Evolutionary conservation across 2,329 filamentous ascomycete species (phyloP), one percentile per base, ranked within the genome.

Genomic region (Neocucurbitaria cava): DNA sequence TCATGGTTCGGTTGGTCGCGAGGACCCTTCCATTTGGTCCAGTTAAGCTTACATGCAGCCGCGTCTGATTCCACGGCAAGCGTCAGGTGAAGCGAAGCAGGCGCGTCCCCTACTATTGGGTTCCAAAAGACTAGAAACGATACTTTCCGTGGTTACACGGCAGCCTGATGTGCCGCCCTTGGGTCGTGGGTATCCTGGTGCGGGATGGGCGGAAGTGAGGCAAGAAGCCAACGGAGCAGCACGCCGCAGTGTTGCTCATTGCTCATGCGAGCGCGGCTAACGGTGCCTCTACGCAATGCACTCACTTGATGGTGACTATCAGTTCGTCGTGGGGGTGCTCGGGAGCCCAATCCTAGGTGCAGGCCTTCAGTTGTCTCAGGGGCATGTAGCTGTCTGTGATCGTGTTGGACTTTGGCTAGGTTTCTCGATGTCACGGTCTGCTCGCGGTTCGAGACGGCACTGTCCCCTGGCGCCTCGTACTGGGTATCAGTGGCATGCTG

Each of bases 11-110:
- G 46, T 35, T 35, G 9, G 10, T 43, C 40, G 24, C 44, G 41
- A 31, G 31, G 41, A 41, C 43, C 52, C 52, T 45, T 54, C 50
- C 40, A 26, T 35, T 38, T 52, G 36, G 53, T 20, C 33, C 30
- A 56, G 50, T 49, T 52, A 54, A 49, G 56, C 51, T 57, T 54
- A 47, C 57, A 42, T 64, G 59, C 55, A 62, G 59, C 58, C 62
- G 56, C 42, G 23, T 36, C 15, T 35, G 11, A 13, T 15, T 31
- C 33, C 38, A 41, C 60, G 54, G 58, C 50, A 54, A 60, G n/a
- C 35, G 42, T 43, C 53, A 62, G 48, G 54, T 61, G 39, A 54
- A 64, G 58, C 58, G 56, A 64, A 49, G 21, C 45, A 49, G n/a
- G 38, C 47, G 49, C 40, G 51, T 38, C 46, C 49, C 57, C 55